Percentiles rank a stretch among this genome's conserved stretches.
Evolutionary conservation across 352 stramenopile species (phyloP).

Genomic region (Phytophthora boehmeriae): DNA sequence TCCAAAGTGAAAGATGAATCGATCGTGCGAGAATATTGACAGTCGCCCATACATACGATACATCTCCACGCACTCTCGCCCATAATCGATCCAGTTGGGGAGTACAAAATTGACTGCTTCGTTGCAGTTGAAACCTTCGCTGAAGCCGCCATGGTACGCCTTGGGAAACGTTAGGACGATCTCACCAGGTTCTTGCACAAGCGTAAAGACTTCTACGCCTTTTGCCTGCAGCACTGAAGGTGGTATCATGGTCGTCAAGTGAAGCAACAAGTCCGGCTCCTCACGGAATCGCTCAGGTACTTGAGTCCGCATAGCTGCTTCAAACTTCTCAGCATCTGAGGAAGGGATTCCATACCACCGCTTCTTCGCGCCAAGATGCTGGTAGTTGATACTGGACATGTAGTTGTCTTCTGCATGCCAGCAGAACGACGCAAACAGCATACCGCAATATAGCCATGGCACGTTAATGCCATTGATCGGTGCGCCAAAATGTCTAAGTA

Average conservation of each 20-base stretch:
- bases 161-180: slow-evolving; percentile 98
- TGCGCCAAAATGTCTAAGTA: slow-evolving; percentile 94
- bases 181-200: slow-evolving; percentile 90
- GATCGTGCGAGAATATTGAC: slow-evolving; percentile 85
- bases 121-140: slow-evolving; percentile 94
- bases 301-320: slow-evolving; percentile 49
- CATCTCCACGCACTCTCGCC: slow-evolving; percentile 68
- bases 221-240: slow-evolving; percentile 50
- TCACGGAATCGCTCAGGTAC: slow-evolving; percentile 68
- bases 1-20: slow-evolving; percentile 82
- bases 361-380: slow-evolving; percentile 96
- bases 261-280: slow-evolving; percentile 69
- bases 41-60: slow-evolving; percentile 65
- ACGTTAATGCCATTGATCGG: slow-evolving; percentile 98
- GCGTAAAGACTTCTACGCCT: slow-evolving; percentile 64
- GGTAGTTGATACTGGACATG: slow-evolving; percentile 99
- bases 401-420: slow-evolving; percentile 99
- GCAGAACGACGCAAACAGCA: slow-evolving; percentile 98
- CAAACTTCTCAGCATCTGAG: slow-evolving; percentile 58
- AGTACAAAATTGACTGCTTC: slow-evolving; percentile 90
- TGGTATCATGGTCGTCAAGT: slow-evolving; percentile 79
- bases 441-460: slow-evolving; percentile 98
- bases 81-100: slow-evolving; percentile 86
- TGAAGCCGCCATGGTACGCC: slow-evolving; percentile 97
- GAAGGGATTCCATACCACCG: slow-evolving; percentile 94